Base-by-base conservation (phyloP, 805 yeast species). In the Starmerella apicola region DNA sequence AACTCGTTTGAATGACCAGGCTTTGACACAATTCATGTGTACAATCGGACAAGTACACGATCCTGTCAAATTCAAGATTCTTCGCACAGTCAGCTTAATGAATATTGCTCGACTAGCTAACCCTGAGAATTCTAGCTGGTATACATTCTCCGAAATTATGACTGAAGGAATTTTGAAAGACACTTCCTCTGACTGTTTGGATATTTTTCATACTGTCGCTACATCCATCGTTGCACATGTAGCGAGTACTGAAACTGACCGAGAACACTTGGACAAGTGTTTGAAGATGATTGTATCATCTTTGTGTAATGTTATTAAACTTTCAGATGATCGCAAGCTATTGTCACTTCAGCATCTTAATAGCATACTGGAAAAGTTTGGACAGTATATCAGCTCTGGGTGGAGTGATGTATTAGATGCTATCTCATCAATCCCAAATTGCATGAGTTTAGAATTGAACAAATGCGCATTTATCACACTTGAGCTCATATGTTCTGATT, bases 401-500 rank as follows among this genome's bases (percentile, higher is more conserved):
- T 88, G 97, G 97, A 70, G 71, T 27, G 59, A 67, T 3, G 79
- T 85, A 1, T 75, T 88, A 46, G 61, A 67, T 17, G 77, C 84
- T 39, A 53, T 62, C 16, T 55, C 60, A 45, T 53, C 40, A 38
- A 38, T 26, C 8, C 49, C 52, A 22, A 55, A 56, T 27, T 45
- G 56, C 5, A 50, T 58, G 12, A 60, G 66, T 2, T 25, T 39
- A 7, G 54, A 43, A 4, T 66, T 83, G 28, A 64, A 73, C 45
- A 74, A 72, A 47, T 71, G 79, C 0, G 75, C 94, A 0, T 91
- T 84, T 61, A 86, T 78, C 41, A 80, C 91, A 0, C 65, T 88
- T 46, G 86, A 83, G 54, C 67, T 86, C 38, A 75, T 88, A 17
- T 67, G 93, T 44, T 93, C 84, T 53, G 96, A 88, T 54, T 84